Conservation (phyloP, 805 yeast genomes). For the Saccharomyces cerevisiae region DNA sequence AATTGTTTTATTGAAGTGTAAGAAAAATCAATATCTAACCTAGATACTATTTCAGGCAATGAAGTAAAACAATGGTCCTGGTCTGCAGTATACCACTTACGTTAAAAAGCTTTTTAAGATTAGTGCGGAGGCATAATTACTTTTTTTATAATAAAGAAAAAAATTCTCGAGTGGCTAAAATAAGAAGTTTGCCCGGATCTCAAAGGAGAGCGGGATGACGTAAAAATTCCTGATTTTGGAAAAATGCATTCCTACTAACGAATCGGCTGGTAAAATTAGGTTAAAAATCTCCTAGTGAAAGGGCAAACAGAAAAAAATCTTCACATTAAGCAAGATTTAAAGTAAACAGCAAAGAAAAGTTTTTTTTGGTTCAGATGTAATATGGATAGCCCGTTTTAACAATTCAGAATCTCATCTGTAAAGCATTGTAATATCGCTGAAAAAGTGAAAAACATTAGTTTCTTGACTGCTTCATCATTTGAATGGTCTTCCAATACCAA, state of each 20-base stretch:
- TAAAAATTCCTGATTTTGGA: background rate
- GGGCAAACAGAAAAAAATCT: background rate
- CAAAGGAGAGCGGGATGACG: background rate
- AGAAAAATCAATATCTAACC: background rate
- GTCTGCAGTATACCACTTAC: background rate
- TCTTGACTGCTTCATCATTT: background rate
- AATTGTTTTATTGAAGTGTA: background rate
- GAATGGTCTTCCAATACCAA: background rate
- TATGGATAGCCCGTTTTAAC: background rate
- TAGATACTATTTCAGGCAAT: background rate
- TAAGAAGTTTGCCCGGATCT: background rate
- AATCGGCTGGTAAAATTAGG: background rate
- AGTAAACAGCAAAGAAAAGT: no score
- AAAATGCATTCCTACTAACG: background rate
- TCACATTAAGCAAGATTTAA: background rate
- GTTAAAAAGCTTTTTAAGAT: background rate
- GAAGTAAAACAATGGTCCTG: background rate
- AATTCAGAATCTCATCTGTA: background rate
- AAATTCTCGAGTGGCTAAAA: background rate
- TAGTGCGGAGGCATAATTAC: background rate
- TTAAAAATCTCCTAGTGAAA: background rate
- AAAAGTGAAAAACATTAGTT: background rate
- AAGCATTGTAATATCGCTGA: conserved; percentile 2
- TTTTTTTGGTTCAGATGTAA: background rate
- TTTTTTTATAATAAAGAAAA: background rate